Percentiles rank a stretch among this genome's conserved stretches.
Conservation (phyloP, 768 basidiomycete species). For the Tylopilus plumbeoviolaceoides region DNA sequence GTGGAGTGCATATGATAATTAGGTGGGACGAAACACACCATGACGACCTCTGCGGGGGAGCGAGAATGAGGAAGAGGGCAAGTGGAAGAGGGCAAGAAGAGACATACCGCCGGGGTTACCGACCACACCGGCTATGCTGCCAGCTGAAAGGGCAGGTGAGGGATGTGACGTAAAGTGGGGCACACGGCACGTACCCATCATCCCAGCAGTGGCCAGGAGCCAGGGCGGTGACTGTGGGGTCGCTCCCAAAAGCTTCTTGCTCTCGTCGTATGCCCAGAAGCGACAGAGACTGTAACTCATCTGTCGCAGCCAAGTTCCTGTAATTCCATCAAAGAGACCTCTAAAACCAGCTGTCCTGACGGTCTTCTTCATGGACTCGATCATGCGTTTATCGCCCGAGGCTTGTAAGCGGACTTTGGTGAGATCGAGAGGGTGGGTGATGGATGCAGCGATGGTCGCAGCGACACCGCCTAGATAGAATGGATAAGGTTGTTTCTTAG, state of each 20-base stretch:
- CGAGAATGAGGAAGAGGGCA: background rate
- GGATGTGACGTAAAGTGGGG: background rate
- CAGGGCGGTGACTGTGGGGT: slow-evolving; percentile 66
- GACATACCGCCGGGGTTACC: slow-evolving; percentile 81
- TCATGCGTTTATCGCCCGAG: slow-evolving; percentile 89
- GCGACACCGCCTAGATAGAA: slow-evolving; percentile 88
- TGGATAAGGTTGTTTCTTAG: slow-evolving; percentile 73
- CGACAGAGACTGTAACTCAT: slow-evolving; percentile 90
- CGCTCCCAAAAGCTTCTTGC: slow-evolving; percentile 77
- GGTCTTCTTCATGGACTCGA: slow-evolving; percentile 79
- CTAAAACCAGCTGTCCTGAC: slow-evolving; percentile 65
- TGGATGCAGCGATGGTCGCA: slow-evolving; percentile 83
- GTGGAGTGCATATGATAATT: slow-evolving; percentile 13
- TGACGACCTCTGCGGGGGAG: slow-evolving; percentile 58
- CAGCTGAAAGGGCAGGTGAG: slow-evolving; percentile 45
- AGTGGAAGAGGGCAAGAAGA: background rate
- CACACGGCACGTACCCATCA: slow-evolving; percentile 62
- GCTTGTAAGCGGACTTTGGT: slow-evolving; percentile 92
- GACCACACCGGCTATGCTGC: slow-evolving; percentile 80
- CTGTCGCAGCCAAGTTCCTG: slow-evolving; percentile 87
- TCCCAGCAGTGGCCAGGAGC: slow-evolving; percentile 77
- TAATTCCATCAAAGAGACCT: slow-evolving; percentile 83
- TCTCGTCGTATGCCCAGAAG: slow-evolving; percentile 93
- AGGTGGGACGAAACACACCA: slow-evolving; percentile 37
- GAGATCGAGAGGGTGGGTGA: slow-evolving; percentile 84